A percentile compares a stretch with the other conserved stretches of the same genome.
phyloP scores from a whole-genome alignment of 169 alveolate species.

The Theileria parva region DNA sequence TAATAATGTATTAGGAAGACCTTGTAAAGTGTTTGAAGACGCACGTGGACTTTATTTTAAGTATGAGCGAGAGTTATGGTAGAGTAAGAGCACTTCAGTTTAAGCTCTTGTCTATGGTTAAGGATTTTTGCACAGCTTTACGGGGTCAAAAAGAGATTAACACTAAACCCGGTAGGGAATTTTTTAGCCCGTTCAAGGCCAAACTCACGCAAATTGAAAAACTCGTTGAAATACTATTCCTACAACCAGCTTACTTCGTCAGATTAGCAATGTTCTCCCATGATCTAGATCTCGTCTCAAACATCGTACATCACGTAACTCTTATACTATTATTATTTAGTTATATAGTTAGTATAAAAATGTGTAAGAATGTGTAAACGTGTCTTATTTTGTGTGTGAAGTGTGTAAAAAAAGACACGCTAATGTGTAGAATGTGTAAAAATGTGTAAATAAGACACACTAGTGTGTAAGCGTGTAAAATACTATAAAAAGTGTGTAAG shows the following conservation, averaged over 20 bases:
- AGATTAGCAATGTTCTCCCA: constrained; percentile 53
- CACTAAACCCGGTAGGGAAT: background rate
- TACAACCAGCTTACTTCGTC: constrained; percentile 63
- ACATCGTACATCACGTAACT: constrained; percentile 29
- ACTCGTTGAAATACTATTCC: constrained; percentile 27
- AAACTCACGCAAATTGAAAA: constrained; percentile 22
- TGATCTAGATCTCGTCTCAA: constrained; percentile 27
- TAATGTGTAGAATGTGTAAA: too few relatives aligned
- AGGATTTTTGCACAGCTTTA: constrained; percentile 18
- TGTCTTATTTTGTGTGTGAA: too few relatives aligned
- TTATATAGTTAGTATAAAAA: too few relatives aligned
- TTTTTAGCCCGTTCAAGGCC: background rate
- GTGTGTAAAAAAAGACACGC: too few relatives aligned
- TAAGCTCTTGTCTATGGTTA: constrained; percentile 33
- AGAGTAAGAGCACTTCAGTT: constrained; percentile 50
- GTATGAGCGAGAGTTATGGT: constrained; percentile 46
- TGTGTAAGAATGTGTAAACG: too few relatives aligned
- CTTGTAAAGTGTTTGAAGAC: constrained; percentile 61
- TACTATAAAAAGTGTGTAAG: too few relatives aligned
- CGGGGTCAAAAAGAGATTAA: background rate
- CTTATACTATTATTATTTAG: background rate
- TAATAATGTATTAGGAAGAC: constrained; percentile 40
- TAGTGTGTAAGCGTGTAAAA: too few relatives aligned
- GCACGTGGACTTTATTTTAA: constrained; percentile 66
- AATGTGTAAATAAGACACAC: too few relatives aligned